Evolutionary conservation across 75 land plant species (phyloP), one percentile per base, ranked within the genome.

Genomic region (Pinus albicaulis): DNA sequence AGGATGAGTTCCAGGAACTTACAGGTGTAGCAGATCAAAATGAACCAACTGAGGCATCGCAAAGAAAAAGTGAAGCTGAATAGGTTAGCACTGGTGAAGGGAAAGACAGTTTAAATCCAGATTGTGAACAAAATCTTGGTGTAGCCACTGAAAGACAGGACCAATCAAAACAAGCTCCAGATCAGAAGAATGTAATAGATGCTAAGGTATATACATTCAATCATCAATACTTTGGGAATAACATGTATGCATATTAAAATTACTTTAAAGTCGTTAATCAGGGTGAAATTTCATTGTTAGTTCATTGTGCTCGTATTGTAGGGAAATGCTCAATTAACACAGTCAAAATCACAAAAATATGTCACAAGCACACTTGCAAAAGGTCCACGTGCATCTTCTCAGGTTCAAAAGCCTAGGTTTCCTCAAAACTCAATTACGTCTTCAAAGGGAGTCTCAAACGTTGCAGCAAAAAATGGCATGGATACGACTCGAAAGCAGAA

Each of bases 121-220:
- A 68, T 7, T 41, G 52, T 44, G n/a, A 68, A 20, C 11, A 8
- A 0, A 41, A 68, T 52, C 53, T 52, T 68, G 71, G 71, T 22
- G n/a, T 68, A 38, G 52, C 53, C 41, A 41, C 3, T 20, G 48
- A 68, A 20, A 22, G 10, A 20, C 44, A 41, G 5, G 71, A 44
- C n/a, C 52, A 41, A 68, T 36, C 52, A 20, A 52, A 68, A 68
- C 24, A 20, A 12, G 24, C 52, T 20, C 11, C 8, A 10, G 71
- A 68, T 20, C 48, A 68, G 23, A 68, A 68, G 24, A 68, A 68
- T 41, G 71, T 44, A 68, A 68, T 20, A n/a, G 12, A 23, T n/a
- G 3, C 71, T 68, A 68, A 68, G 71, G 71, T 68, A 68, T 68
- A 68, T 36, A 11, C 52, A 68, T 68, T 68, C n/a, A 12, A 41